phyloP scores from a whole-genome alignment of 352 stramenopile species.

The Phytopythium montanum region DNA sequence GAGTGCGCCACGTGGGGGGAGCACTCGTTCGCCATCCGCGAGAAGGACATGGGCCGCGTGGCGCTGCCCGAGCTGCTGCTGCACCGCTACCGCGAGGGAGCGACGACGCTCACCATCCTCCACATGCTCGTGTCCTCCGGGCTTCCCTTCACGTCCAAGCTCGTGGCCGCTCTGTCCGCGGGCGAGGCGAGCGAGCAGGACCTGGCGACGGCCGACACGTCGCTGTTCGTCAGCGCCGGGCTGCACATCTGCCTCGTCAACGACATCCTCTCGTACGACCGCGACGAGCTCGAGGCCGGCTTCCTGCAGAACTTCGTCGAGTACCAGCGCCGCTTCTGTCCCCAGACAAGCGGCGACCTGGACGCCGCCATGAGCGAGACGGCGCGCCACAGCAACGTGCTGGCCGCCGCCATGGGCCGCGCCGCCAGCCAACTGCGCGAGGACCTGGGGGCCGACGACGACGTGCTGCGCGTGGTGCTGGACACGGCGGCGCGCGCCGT shows the following conservation, averaged over 20 bases:
- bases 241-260: constrained; percentile 10
- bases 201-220: not conserved
- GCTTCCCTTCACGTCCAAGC: not conserved
- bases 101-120: constrained; percentile 7
- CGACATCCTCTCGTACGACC: constrained; percentile 9
- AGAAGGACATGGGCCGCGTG: not conserved
- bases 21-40: constrained; percentile 5
- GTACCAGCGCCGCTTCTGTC: constrained; percentile 2
- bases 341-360: not conserved
- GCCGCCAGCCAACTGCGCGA: not conserved
- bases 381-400: constrained; percentile 3
- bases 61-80: not conserved
- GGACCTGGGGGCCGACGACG: not conserved
- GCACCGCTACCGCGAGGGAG: constrained; percentile 5
- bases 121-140: constrained; percentile 4
- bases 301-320: constrained; percentile 10
- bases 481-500: not conserved
- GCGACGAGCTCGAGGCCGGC: constrained; percentile 5
- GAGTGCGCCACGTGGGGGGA: constrained; percentile 5
- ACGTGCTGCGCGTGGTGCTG: constrained; percentile 1
- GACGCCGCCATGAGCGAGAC: not conserved
- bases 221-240: constrained; percentile 4
- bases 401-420: not conserved
- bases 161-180: not conserved
- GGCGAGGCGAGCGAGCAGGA: not conserved